Conservation (phyloP, 768 basidiomycete genomes). For the Lactarius vividus region DNA sequence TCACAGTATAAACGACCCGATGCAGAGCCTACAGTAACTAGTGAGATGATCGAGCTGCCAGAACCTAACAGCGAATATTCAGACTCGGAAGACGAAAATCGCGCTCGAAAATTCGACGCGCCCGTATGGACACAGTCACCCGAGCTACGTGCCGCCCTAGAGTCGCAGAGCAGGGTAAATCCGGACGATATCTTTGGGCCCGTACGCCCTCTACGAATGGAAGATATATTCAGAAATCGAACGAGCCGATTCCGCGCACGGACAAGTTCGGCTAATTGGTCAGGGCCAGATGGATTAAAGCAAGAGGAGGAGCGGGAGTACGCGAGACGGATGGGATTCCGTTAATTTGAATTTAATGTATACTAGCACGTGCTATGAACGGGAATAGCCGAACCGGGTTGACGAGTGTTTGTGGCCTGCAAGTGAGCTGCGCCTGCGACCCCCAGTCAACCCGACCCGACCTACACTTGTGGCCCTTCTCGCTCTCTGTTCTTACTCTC, state of each 20-base stretch:
- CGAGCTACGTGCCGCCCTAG: conserved; percentile 72
- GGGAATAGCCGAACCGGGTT: conserved; percentile 24
- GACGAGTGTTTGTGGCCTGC: conserved; percentile 22
- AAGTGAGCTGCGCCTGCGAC: conserved; percentile 13
- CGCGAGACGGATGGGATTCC: conserved; percentile 87
- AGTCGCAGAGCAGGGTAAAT: conserved; percentile 81
- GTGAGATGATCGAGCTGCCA: conserved; percentile 86
- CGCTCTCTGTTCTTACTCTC: conserved; percentile 27
- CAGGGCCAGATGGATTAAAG: conserved; percentile 85
- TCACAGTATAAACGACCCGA: conserved; percentile 55
- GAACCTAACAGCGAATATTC: conserved; percentile 98
- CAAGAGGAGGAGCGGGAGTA: conserved; percentile 84
- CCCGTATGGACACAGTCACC: conserved; percentile 94
- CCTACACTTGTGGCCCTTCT: conserved; percentile 28
- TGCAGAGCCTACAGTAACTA: conserved; percentile 47
- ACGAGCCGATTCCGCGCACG: conserved; percentile 83
- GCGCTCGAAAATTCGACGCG: conserved; percentile 65
- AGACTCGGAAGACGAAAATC: conserved; percentile 89
- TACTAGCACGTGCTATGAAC: conserved; percentile 13
- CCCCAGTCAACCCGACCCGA: conserved; percentile 29
- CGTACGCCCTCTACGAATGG: conserved; percentile 84
- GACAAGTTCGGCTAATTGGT: conserved; percentile 95
- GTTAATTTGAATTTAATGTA: conserved; percentile 29
- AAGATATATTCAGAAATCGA: conserved; percentile 82
- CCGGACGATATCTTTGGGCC: conserved; percentile 91